phyloP scores from a whole-genome alignment of 164 flowering plant genomes.

The Berberis vulgaris region DNA sequence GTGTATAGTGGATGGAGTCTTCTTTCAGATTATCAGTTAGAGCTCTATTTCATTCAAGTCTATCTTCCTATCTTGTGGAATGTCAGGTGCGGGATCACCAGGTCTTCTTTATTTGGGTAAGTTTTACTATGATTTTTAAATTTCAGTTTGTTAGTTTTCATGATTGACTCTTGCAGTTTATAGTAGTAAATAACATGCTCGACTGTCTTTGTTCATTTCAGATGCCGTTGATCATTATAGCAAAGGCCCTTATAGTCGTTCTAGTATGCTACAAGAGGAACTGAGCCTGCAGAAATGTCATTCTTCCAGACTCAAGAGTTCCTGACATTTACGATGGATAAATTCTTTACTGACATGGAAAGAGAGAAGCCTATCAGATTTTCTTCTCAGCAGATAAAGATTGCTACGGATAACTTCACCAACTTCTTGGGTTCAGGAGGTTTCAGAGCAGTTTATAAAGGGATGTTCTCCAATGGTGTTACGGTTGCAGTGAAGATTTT shows the following conservation, averaged over 20 bases:
- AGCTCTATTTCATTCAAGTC: not conserved
- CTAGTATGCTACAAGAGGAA: not conserved
- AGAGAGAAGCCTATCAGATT: constrained; percentile 18
- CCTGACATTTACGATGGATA: constrained; percentile 10
- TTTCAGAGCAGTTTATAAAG: constrained; percentile 18
- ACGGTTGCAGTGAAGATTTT: constrained; percentile 21
- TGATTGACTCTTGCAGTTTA: not conserved
- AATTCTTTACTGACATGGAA: constrained; percentile 18
- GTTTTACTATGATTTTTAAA: not conserved
- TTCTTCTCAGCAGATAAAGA: constrained; percentile 10
- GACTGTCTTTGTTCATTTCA: not conserved
- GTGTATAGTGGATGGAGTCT: not conserved
- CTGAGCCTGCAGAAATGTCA: not conserved
- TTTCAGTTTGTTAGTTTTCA: not conserved
- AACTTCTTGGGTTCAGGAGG: constrained; percentile 18
- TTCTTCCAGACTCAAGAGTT: not conserved
- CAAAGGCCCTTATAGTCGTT: not conserved
- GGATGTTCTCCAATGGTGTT: constrained; percentile 6
- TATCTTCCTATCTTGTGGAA: not conserved
- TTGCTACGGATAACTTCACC: constrained; percentile 9
- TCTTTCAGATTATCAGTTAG: not conserved
- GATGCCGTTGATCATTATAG: constrained; percentile 3
- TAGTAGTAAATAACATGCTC: not conserved
- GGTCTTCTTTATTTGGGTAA: not conserved
- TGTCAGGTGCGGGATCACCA: not conserved